Percentiles rank a stretch among this genome's conserved stretches.
Evolutionary conservation across 2,329 filamentous ascomycete species (phyloP).

Genomic region (Aspergillus hiratsukae): DNA sequence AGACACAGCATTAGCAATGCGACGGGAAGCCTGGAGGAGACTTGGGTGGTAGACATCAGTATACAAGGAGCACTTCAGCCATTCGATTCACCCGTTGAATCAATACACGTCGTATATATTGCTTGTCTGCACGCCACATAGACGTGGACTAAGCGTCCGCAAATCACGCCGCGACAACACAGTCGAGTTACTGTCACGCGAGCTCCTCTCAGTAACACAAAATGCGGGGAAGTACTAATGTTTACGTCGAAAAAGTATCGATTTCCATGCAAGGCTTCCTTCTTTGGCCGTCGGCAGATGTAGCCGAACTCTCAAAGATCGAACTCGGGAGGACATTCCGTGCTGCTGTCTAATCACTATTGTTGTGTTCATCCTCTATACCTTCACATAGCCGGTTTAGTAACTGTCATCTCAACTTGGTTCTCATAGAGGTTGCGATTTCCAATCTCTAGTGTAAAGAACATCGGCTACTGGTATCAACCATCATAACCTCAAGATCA

Average conservation of each 20-base stretch:
- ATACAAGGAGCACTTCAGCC: not conserved
- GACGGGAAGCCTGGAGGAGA: slow-evolving; percentile 56
- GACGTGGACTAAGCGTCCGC: not conserved
- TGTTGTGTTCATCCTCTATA: not conserved
- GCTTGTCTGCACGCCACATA: not conserved
- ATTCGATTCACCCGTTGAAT: not conserved
- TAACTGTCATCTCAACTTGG: not conserved
- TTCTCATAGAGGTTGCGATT: no score
- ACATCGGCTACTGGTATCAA: not conserved
- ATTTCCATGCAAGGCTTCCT: not conserved
- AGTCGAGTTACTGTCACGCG: not conserved
- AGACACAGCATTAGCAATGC: slow-evolving; percentile 60
- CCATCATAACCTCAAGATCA: not conserved
- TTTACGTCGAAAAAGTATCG: no score
- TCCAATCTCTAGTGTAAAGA: no score
- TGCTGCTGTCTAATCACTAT: not conserved
- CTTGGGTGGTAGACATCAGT: slow-evolving; percentile 2
- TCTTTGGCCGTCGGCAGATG: not conserved
- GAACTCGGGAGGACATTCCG: not conserved
- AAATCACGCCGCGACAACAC: not conserved
- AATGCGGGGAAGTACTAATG: not conserved
- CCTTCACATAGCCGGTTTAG: not conserved
- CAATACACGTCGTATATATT: not conserved
- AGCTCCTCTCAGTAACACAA: not conserved
- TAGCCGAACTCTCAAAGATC: not conserved